Percentiles rank a stretch among this genome's conserved stretches.
phyloP scores from a whole-genome alignment of 345 rosid genomes.

The Aegle marmelos region DNA sequence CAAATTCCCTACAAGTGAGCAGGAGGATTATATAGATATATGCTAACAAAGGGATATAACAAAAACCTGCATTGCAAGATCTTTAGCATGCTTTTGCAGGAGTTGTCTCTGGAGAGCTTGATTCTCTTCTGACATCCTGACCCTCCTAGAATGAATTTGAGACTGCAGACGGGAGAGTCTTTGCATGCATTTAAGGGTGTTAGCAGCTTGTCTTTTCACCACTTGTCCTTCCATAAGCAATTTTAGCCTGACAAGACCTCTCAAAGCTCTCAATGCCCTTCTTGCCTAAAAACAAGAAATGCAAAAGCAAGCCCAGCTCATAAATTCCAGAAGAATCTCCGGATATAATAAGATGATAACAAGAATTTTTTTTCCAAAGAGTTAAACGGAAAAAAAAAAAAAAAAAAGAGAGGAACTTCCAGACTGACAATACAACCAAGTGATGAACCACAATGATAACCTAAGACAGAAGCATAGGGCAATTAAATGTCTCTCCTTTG shows the following conservation, averaged over 20 bases:
- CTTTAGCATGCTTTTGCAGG: constrained; percentile 84
- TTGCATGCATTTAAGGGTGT: constrained; percentile 83
- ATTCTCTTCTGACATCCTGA: constrained; percentile 88
- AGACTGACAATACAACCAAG: not conserved
- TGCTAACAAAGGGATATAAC: not conserved
- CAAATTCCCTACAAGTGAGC: not conserved
- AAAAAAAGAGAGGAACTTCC: not conserved
- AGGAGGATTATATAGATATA: not conserved
- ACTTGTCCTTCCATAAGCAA: constrained; percentile 78
- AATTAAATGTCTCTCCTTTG: not conserved
- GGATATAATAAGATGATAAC: not conserved
- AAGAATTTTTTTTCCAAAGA: too few relatives aligned
- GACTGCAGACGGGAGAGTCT: constrained; percentile 83
- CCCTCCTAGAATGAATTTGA: constrained; percentile 75
- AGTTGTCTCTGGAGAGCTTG: constrained; percentile 88
- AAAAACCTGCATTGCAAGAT: constrained; percentile 69
- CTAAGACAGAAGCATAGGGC: not conserved
- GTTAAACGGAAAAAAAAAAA: not conserved
- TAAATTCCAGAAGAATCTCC: not conserved
- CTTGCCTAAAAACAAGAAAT: constrained; percentile 56
- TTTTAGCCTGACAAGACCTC: constrained; percentile 84
- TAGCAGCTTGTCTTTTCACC: constrained; percentile 78
- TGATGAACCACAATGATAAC: not conserved
- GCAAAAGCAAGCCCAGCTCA: constrained; percentile 1
- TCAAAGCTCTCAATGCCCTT: constrained; percentile 75